Evolutionary conservation across 371 early-diverging fungal species (phyloP).

Genomic region (Saksenaea oblongispora): DNA sequence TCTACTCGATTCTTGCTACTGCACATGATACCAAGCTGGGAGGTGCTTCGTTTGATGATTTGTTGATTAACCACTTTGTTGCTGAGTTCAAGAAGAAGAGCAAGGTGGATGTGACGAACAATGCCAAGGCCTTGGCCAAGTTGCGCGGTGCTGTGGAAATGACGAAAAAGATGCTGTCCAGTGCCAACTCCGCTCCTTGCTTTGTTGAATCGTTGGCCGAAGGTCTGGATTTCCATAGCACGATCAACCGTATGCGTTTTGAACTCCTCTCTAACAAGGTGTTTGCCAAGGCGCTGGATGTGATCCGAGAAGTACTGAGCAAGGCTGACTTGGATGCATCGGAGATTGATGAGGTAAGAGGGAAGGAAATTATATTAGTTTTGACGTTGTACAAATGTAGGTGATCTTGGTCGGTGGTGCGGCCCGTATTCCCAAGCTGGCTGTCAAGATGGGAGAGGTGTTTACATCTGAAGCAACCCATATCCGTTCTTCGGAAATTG

Average conservation of each 20-base stretch:
- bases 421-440: constrained; percentile 98
- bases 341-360: constrained; percentile 79
- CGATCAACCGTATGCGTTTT: constrained; percentile 89
- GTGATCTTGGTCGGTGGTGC: constrained; percentile 98
- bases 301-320: constrained; percentile 73
- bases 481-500: constrained; percentile 66
- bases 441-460: constrained; percentile 75
- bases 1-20: constrained; percentile 85
- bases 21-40: constrained; percentile 86
- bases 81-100: constrained; percentile 89
- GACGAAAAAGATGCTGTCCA: constrained; percentile 94
- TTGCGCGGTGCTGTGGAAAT: constrained; percentile 84
- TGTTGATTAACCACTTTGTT: constrained; percentile 82
- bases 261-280: constrained; percentile 87
- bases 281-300: constrained; percentile 73
- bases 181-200: constrained; percentile 87
- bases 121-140: constrained; percentile 81
- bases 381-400: constrained; percentile 23
- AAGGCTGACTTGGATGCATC: constrained; percentile 67
- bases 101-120: constrained; percentile 75
- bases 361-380: not conserved
- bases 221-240: constrained; percentile 91
- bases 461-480: constrained; percentile 86
- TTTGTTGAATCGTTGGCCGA: constrained; percentile 89
- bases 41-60: constrained; percentile 92